A percentile compares a stretch with the other conserved stretches of the same genome.
phyloP scores from a whole-genome alignment of 75 land plant species.

The Larix kaempferi region DNA sequence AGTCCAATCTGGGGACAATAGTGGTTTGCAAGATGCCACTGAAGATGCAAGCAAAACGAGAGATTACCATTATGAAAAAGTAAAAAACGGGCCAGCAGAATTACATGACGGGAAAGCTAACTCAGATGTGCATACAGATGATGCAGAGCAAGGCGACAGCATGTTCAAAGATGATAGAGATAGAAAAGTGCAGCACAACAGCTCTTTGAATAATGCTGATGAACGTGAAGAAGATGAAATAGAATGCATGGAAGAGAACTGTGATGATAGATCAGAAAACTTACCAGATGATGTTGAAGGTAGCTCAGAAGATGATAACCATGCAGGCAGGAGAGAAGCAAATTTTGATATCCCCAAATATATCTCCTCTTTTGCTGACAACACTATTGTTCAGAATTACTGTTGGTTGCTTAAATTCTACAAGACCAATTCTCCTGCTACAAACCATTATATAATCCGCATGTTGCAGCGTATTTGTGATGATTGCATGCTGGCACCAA shows the following conservation, averaged over 20 bases:
- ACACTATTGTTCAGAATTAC: slow-evolving; percentile 58
- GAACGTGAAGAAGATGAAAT: slow-evolving; percentile 5
- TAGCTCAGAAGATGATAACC: slow-evolving; percentile 55
- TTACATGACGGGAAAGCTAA: background rate
- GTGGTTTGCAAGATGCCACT: background rate
- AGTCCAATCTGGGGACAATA: background rate
- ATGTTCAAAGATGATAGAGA: background rate
- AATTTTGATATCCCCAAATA: slow-evolving; percentile 62
- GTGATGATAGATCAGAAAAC: background rate
- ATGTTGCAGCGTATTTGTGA: slow-evolving; percentile 81
- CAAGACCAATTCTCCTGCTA: slow-evolving; percentile 62
- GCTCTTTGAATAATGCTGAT: background rate
- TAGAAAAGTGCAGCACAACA: background rate
- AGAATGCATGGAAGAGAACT: slow-evolving; percentile 2
- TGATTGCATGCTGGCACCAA: slow-evolving; percentile 79
- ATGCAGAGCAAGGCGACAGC: background rate
- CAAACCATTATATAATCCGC: slow-evolving; percentile 74
- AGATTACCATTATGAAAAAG: background rate
- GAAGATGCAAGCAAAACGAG: background rate
- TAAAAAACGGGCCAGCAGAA: background rate
- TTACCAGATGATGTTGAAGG: background rate
- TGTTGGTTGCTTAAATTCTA: slow-evolving; percentile 95
- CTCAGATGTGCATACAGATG: slow-evolving; percentile 6
- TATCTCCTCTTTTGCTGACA: slow-evolving; percentile 64
- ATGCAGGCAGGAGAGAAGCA: slow-evolving; percentile 43